Evolutionary conservation across 2,329 filamentous ascomycete genomes (phyloP).

Genomic region (Canariomyces notabilis): DNA sequence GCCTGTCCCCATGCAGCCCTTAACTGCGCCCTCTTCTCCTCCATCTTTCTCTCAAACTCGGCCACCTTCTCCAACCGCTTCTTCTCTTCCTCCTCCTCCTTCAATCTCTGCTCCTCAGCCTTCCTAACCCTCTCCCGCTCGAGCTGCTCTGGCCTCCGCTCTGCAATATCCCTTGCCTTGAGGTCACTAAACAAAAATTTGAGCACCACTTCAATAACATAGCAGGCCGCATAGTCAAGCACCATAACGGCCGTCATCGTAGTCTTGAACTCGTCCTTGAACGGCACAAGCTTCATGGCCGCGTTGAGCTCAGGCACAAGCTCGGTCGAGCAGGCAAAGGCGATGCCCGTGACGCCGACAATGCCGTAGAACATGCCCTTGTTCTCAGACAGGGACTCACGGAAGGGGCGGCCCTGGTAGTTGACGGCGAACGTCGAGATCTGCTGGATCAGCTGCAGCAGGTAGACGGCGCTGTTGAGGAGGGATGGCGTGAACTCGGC

Average conservation of each 20-base stretch:
- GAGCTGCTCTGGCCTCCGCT: slow-evolving; percentile 80
- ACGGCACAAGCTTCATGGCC: slow-evolving; percentile 86
- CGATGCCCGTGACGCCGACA: slow-evolving; percentile 79
- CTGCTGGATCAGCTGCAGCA: slow-evolving; percentile 96
- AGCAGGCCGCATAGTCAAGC: slow-evolving; percentile 82
- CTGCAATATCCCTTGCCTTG: slow-evolving; percentile 87
- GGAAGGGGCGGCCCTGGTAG: slow-evolving; percentile 97
- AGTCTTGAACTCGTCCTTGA: slow-evolving; percentile 80
- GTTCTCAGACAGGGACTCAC: slow-evolving; percentile 92
- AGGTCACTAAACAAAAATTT: slow-evolving; percentile 88
- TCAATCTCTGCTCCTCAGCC: slow-evolving; percentile 47
- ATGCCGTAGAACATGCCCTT: slow-evolving; percentile 98
- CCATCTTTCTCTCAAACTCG: slow-evolving; percentile 55
- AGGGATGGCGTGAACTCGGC: slow-evolving; percentile 90
- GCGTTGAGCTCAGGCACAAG: slow-evolving; percentile 94
- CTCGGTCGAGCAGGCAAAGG: slow-evolving; percentile 91
- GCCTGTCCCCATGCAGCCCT: slow-evolving; percentile 37
- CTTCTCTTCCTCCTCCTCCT: slow-evolving; percentile 48
- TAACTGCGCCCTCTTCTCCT: slow-evolving; percentile 45
- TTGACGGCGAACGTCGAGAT: slow-evolving; percentile 99
- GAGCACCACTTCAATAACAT: slow-evolving; percentile 76
- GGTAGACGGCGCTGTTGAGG: slow-evolving; percentile 93
- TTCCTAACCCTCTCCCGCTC: slow-evolving; percentile 68
- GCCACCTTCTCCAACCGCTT: slow-evolving; percentile 45
- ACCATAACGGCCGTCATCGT: slow-evolving; percentile 83